A percentile compares a stretch with the other conserved stretches of the same genome.
phyloP scores from a whole-genome alignment of 805 yeast genomes.

The Komagataella pastoris region DNA sequence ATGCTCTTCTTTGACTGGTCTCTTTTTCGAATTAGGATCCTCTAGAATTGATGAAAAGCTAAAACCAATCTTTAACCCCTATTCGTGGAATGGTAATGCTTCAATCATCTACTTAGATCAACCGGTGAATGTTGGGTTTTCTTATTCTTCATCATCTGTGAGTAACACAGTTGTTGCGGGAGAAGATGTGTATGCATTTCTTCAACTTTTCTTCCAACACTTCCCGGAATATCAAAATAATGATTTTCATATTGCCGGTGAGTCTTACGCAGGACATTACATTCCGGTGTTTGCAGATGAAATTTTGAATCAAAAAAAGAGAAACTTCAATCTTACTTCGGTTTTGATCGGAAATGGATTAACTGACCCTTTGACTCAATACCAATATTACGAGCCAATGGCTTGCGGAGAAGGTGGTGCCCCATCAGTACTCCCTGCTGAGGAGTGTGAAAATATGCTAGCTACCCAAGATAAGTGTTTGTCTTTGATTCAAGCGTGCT shows the following conservation, averaged over 20 bases:
- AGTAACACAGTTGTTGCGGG: slow-evolving; percentile 73
- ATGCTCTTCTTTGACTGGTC: slow-evolving; percentile 78
- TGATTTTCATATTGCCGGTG: slow-evolving; percentile 84
- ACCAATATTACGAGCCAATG: slow-evolving; percentile 77
- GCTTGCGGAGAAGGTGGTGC: slow-evolving; percentile 88
- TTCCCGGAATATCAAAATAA: slow-evolving; percentile 41
- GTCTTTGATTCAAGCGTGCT: slow-evolving; percentile 65
- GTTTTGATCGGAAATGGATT: slow-evolving; percentile 86
- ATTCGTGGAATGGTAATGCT: slow-evolving; percentile 79
- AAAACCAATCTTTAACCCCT: slow-evolving; percentile 56
- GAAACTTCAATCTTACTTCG: slow-evolving; percentile 54
- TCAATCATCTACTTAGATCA: slow-evolving; percentile 80
- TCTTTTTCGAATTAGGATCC: slow-evolving; percentile 81
- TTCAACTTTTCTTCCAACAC: slow-evolving; percentile 67
- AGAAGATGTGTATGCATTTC: slow-evolving; percentile 66
- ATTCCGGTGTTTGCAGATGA: slow-evolving; percentile 83
- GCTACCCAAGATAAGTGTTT: slow-evolving; percentile 66
- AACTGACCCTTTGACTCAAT: slow-evolving; percentile 74
- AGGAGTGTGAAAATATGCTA: slow-evolving; percentile 64
- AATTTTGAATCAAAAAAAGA: slow-evolving; percentile 47
- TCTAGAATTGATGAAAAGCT: slow-evolving; percentile 48
- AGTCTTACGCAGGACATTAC: slow-evolving; percentile 89
- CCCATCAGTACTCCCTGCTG: slow-evolving; percentile 64
- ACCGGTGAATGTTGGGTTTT: slow-evolving; percentile 79
- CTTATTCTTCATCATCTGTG: slow-evolving; percentile 51